These are phyloP conservation scores for Malbranchea zuffiana DNA, from an alignment of 2,329 filamentous ascomycete species.

Conservation along the genomic window DNA sequence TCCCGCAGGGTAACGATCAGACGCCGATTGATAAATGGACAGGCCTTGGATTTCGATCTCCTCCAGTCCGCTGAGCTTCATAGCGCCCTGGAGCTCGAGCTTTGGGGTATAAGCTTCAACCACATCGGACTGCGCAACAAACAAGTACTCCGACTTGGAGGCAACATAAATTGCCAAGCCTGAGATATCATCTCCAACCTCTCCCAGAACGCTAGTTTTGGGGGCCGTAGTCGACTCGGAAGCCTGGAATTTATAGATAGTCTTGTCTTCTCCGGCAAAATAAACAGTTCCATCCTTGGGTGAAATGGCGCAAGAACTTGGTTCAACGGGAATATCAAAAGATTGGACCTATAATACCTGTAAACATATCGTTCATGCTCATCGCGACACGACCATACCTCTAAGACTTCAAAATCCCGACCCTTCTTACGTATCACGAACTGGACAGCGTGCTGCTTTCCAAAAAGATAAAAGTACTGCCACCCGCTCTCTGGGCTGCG, in stretches of 20 bases:
- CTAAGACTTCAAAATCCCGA: constrained; percentile 26
- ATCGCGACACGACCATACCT: constrained; percentile 21
- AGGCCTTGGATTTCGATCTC: constrained; percentile 37
- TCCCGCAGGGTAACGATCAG: constrained; percentile 29
- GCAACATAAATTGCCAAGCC: constrained; percentile 36
- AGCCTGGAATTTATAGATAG: constrained; percentile 32
- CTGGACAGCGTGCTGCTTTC: constrained; percentile 33
- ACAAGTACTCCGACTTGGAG: constrained; percentile 29
- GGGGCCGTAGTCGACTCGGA: constrained; percentile 32
- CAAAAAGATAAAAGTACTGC: constrained; percentile 39
- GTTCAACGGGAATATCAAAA: constrained; percentile 34
- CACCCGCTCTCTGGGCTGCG: constrained; percentile 30
- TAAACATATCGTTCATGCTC: not conserved
- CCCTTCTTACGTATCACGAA: constrained; percentile 28
- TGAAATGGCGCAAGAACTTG: constrained; percentile 36
- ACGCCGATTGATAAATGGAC: constrained; percentile 32
- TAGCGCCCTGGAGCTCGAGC: constrained; percentile 29
- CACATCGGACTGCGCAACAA: constrained; percentile 31
- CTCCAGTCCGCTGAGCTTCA: constrained; percentile 29
- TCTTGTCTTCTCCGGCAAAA: constrained; percentile 31
- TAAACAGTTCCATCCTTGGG: constrained; percentile 30
- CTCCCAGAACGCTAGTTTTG: constrained; percentile 27
- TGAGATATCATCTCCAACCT: constrained; percentile 31
- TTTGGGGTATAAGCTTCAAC: constrained; percentile 33
- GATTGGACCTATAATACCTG: constrained; percentile 24